Percentiles rank a stretch among this genome's conserved stretches.
phyloP scores from a whole-genome alignment of 2,329 filamentous ascomycete species.

The Eutypella sp. region DNA sequence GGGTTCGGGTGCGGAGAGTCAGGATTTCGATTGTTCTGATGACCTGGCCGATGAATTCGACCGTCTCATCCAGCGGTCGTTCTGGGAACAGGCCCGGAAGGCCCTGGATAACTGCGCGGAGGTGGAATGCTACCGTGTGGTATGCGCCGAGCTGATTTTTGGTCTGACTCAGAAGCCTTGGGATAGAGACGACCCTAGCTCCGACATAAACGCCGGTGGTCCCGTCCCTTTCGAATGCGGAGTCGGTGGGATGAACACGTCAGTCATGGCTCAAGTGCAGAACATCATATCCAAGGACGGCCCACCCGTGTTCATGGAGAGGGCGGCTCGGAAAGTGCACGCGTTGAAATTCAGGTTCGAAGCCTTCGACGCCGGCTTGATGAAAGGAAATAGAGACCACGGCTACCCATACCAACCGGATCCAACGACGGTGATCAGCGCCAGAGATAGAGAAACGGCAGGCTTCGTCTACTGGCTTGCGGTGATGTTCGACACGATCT shows the following conservation, averaged over 20 bases:
- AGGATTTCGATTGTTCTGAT: slow-evolving; percentile 2
- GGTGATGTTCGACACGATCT: slow-evolving; percentile 55
- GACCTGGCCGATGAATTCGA: slow-evolving; percentile 15
- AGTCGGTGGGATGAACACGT: not conserved
- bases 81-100: slow-evolving; percentile 8
- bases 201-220: slow-evolving; percentile 2
- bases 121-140: slow-evolving; percentile 1
- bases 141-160: slow-evolving; percentile 6
- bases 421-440: slow-evolving; percentile 5
- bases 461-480: slow-evolving; percentile 53
- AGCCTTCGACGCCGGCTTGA: slow-evolving; percentile 3
- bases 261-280: slow-evolving; percentile 5
- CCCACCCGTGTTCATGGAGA: slow-evolving; percentile 31
- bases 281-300: slow-evolving; percentile 20
- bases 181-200: not conserved
- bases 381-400: not conserved
- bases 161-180: slow-evolving; percentile 6
- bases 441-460: slow-evolving; percentile 37
- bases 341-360: slow-evolving; percentile 29
- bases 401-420: not conserved
- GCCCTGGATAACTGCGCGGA: not conserved
- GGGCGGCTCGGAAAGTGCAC: slow-evolving; percentile 34
- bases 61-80: not conserved
- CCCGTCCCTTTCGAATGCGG: not conserved
- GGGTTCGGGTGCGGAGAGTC: not conserved